Base-by-base conservation (phyloP, 192 early-diverging fungal species). In the Linnemannia elongata region DNA sequence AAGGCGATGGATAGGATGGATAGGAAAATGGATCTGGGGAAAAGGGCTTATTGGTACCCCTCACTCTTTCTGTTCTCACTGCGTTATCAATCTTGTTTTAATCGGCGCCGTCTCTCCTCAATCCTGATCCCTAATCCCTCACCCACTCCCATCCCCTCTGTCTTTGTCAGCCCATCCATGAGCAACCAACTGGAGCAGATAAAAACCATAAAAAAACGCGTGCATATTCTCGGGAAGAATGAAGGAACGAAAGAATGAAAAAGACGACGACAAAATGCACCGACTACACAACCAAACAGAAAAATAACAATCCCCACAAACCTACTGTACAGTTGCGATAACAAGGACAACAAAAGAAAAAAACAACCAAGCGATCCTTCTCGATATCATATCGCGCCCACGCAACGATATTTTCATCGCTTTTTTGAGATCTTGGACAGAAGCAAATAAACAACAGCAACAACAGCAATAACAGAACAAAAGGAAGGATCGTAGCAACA, bases 401-500 rank as follows among this genome's bases (percentile, higher is more conserved):
- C 30, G 30, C 30, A 66, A 9, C 60, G 30, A 33, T 66, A 35
- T 30, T 45, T 45, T 33, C 60, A 66, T 66, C 60, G 10, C 27
- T 30, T 13, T 33, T 66, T 66, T 33, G 60, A 30, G 60, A 66
- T 66, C 60, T 33, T 66, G 60, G 2, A 52, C 49, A 52, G 30
- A 35, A 68, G 9, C 74, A 60, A 39, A 66, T 27, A 42, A 66
- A 76, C n/a, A n/a, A n/a, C n/a, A n/a, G n/a, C n/a, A n/a, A n/a
- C n/a, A n/a, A n/a, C n/a, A n/a, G n/a, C n/a, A 13, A 76, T 20
- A 52, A 36, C 7, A 52, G 27, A 27, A 27, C 60, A 60, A 18
- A 15, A 10, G 45, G 49, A 33, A 30, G 30, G 18, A 70, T 5
- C 36, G 68, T 36, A 63, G 33, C 18, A 35, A 9, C 66, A 44